Percentiles rank a stretch among this genome's conserved stretches.
phyloP scores from a whole-genome alignment of 345 rosid genomes.

The Heritiera littoralis region DNA sequence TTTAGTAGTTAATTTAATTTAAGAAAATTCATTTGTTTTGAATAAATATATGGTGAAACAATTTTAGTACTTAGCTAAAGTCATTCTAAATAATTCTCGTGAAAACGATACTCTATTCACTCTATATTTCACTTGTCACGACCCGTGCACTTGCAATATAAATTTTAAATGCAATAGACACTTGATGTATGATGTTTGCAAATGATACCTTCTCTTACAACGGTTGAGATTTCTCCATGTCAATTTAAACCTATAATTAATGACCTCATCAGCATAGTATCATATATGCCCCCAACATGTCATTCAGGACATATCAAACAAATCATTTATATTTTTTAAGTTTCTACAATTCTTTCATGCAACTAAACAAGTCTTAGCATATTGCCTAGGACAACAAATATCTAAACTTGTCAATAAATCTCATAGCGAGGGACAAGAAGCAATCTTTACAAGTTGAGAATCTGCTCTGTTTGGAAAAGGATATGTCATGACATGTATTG shows the following conservation, averaged over 20 bases:
- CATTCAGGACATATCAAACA: not conserved
- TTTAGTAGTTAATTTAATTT: too few relatives aligned
- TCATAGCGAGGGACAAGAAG: slow-evolving; percentile 64
- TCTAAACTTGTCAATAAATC: slow-evolving; percentile 74
- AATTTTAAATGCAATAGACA: too few relatives aligned
- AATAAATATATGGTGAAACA: too few relatives aligned
- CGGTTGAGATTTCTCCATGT: not conserved
- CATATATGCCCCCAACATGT: slow-evolving; percentile 1
- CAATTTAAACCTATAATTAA: not conserved
- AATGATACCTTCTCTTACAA: not conserved
- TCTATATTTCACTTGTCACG: too few relatives aligned
- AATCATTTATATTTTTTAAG: not conserved
- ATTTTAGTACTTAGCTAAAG: too few relatives aligned
- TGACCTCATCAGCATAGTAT: not conserved
- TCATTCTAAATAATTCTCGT: too few relatives aligned
- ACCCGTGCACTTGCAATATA: too few relatives aligned
- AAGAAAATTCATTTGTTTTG: too few relatives aligned
- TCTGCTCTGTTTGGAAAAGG: slow-evolving; percentile 46
- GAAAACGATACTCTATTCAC: too few relatives aligned
- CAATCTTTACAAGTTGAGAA: slow-evolving; percentile 78
- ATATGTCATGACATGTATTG: slow-evolving; percentile 16
- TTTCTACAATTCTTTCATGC: not conserved
- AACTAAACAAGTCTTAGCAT: not conserved
- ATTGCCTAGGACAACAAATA: slow-evolving; percentile 6
- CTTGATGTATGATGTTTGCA: too few relatives aligned